Conservation (phyloP, 805 yeast species). For the Yamadazyma philogaea region DNA sequence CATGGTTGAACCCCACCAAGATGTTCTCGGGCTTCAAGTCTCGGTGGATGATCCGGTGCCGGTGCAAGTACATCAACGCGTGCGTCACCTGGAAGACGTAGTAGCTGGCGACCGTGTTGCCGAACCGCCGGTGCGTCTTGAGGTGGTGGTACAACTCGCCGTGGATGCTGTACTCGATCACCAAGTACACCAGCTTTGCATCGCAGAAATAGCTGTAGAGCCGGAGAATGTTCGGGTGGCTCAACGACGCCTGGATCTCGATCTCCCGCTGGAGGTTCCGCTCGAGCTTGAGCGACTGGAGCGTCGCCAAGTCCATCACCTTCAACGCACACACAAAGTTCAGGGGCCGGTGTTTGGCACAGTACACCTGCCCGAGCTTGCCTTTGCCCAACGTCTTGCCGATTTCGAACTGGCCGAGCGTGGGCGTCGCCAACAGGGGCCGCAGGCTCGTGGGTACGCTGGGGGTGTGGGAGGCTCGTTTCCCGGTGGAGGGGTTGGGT, state of each 20-base stretch:
- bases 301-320: constrained; percentile 82
- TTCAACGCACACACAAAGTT: constrained; percentile 88
- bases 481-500: neutral
- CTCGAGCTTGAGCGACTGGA: constrained; percentile 71
- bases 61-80: constrained; percentile 76
- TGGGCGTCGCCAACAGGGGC: neutral
- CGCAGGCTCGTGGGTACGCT: neutral
- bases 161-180: constrained; percentile 78
- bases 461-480: neutral
- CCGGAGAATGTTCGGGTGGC: constrained; percentile 78
- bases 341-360: constrained; percentile 70
- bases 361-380: constrained; percentile 87
- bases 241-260: constrained; percentile 78
- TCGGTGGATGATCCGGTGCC: constrained; percentile 79
- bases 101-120: constrained; percentile 69
- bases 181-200: constrained; percentile 70
- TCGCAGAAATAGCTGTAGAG: constrained; percentile 87
- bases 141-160: constrained; percentile 84
- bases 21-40: constrained; percentile 95
- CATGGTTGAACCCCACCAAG: constrained; percentile 69
- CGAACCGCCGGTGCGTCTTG: constrained; percentile 63
- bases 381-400: constrained; percentile 91
- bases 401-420: constrained; percentile 71
- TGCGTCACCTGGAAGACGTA: constrained; percentile 80
- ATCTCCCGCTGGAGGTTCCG: constrained; percentile 87